Evolutionary conservation across 345 rosid genomes (phyloP), one percentile per base, ranked within the genome.

Genomic region (Laguncularia racemosa): DNA sequence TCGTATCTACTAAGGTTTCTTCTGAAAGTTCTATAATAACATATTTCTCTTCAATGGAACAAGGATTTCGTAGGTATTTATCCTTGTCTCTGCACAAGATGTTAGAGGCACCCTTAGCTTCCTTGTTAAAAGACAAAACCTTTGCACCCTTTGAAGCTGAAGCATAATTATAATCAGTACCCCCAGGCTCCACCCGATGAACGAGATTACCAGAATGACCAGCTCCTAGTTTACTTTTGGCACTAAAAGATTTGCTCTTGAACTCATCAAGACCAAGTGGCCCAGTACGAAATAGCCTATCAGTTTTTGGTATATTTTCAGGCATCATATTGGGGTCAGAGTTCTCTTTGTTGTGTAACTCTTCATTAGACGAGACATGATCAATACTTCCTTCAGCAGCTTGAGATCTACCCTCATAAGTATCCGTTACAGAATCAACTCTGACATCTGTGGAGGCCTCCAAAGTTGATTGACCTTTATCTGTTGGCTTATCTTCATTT

Each of bases 101-200:
- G 61, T 82, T 87, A 11, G 85, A n/a, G 50, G 92, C 89, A 0
- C 96, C 99, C 58, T 93, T 93, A 21, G 96, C 84, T 81, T 93
- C 99, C 84, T 85, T 93, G 73, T 93, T 93, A 61, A 63, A 84
- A 60, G 67, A 74, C 80, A 93, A 62, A 56, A 87, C 88, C 66
- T 93, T 93, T 43, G 96, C 95, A 47, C 97, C 97, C 71, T 89
- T 89, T 16, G 96, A 72, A 65, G 92, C 82, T 16, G 90, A 85
- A 46, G 97, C 99, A 67, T 87, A 93, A 59, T 93, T 93, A 68
- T 85, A 88, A 70, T 82, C 90, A 62, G 78, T 69, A 60, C 95
- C 97, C 55, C 92, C 97, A 19, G 95, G 95, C 80, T 93, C 97
- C 76, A 93, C 60, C 69, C 89, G 82, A 62, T 84, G 97, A 60